phyloP scores from a whole-genome alignment of 2,329 filamentous ascomycete genomes.

The Zymoseptoria tritici region DNA sequence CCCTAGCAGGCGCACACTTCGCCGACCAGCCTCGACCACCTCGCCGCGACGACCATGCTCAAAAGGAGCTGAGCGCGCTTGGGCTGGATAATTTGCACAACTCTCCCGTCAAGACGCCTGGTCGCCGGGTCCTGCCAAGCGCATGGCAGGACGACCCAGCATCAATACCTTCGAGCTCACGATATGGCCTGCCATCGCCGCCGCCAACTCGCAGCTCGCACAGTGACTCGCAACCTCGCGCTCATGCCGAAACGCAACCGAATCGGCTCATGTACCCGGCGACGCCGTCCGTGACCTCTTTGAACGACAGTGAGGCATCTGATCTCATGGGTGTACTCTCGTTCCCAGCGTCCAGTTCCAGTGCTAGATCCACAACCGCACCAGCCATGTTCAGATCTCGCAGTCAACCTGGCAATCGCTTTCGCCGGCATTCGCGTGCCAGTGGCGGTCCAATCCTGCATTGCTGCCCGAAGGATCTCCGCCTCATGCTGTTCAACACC shows the following conservation, averaged over 20 bases:
- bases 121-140: background rate
- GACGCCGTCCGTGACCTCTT: background rate
- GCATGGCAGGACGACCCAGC: background rate
- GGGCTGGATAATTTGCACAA: background rate
- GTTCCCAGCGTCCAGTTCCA: background rate
- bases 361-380: background rate
- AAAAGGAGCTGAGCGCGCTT: background rate
- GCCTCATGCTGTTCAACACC: background rate
- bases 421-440: background rate
- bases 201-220: background rate
- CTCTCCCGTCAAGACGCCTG: background rate
- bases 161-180: background rate
- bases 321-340: background rate
- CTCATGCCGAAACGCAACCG: background rate
- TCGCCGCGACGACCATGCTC: background rate
- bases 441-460: background rate
- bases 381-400: background rate
- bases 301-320: background rate
- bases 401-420: background rate
- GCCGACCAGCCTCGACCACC: background rate
- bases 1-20: background rate
- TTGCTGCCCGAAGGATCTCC: background rate
- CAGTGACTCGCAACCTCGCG: background rate
- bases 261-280: background rate
- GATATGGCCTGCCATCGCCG: background rate